These are phyloP conservation scores for Leucocoprinus sp. DNA, from an alignment of 768 basidiomycete species.

Conservation along the genomic window DNA sequence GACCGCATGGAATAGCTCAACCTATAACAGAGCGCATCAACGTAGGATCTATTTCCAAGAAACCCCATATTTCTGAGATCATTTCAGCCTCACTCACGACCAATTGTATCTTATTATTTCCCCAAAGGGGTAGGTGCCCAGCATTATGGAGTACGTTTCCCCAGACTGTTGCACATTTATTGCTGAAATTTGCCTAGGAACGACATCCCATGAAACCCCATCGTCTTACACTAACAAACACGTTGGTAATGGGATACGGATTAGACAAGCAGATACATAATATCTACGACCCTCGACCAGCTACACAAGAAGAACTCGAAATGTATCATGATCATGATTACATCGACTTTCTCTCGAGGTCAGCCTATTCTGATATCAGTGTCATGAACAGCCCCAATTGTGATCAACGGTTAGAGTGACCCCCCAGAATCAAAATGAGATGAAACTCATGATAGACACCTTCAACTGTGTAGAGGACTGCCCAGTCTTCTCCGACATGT, in stretches of 20 bases:
- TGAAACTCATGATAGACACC: conserved; percentile 69
- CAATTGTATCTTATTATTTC: conserved; percentile 94
- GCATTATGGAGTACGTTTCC: conserved; percentile 81
- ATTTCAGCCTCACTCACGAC: conserved; percentile 61
- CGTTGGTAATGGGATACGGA: conserved; percentile 92
- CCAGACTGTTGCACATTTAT: neutral
- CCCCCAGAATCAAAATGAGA: conserved; percentile 59
- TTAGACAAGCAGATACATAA: conserved; percentile 92
- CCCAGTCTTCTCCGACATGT: conserved; percentile 92
- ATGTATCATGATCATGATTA: conserved; percentile 94
- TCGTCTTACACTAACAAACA: conserved; percentile 90
- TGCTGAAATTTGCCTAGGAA: conserved; percentile 47
- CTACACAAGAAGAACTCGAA: conserved; percentile 84
- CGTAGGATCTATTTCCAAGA: conserved; percentile 31
- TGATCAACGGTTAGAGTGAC: conserved; percentile 54
- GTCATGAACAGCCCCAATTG: neutral
- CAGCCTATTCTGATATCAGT: conserved; percentile 17
- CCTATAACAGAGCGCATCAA: conserved; percentile 76
- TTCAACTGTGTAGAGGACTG: conserved; percentile 98
- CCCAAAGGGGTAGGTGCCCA: conserved; percentile 90
- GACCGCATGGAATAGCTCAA: conserved; percentile 59
- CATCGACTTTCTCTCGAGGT: conserved; percentile 92
- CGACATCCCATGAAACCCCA: conserved; percentile 99
- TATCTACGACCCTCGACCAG: conserved; percentile 82
- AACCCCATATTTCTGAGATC: neutral